These are phyloP conservation scores for Persicaria maculosa DNA, from an alignment of 148 eudicot genomes.

Conservation along the genomic window DNA sequence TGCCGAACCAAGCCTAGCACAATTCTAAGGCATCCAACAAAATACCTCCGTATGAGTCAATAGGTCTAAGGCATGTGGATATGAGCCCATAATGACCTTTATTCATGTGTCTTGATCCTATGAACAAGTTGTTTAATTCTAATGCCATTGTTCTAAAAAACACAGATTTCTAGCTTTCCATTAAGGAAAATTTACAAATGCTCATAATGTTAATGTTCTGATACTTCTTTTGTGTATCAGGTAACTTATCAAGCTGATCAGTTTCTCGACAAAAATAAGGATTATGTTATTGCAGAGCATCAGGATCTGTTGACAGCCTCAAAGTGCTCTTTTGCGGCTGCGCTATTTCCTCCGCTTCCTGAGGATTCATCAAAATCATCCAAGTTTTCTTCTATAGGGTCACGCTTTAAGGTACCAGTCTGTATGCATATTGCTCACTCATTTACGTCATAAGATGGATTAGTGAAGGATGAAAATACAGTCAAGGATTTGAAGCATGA, in stretches of 20 bases:
- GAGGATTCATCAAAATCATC: conserved; percentile 91
- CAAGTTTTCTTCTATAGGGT: conserved; percentile 96
- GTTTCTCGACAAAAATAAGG: conserved; percentile 97
- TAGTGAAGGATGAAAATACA: background rate
- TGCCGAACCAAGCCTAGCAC: no score
- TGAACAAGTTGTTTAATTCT: no score
- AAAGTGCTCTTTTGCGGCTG: conserved; percentile 78
- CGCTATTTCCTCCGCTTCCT: conserved; percentile 86
- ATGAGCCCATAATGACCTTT: no score
- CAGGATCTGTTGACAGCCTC: conserved; percentile 91
- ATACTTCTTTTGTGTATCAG: conserved; percentile 32
- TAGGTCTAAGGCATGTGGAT: no score
- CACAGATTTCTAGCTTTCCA: no score
- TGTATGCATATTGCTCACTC: background rate
- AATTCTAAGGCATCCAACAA: no score
- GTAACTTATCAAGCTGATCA: conserved; percentile 88
- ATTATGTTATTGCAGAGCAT: conserved; percentile 98
- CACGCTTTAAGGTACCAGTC: conserved; percentile 84
- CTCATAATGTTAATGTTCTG: conserved; percentile 8
- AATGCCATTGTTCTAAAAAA: no score
- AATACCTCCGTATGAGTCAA: no score
- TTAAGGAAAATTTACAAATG: background rate
- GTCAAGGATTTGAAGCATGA: background rate
- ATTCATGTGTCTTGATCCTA: no score
- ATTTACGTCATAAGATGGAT: background rate